phyloP scores from a whole-genome alignment of 768 basidiomycete species.

The Suillus spraguei region DNA sequence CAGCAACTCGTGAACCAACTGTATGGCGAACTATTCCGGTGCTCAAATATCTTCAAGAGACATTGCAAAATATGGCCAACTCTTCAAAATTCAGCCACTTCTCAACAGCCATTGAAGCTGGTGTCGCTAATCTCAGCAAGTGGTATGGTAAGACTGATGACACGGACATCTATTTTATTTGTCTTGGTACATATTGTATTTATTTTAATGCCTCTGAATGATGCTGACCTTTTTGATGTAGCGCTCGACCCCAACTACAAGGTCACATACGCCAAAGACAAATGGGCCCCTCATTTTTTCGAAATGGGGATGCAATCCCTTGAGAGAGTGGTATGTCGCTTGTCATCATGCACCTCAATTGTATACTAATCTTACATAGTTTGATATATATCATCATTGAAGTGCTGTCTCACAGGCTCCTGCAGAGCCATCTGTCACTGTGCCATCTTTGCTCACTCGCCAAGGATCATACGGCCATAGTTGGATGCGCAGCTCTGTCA shows the following conservation, averaged over 20 bases:
- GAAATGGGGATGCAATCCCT: neutral
- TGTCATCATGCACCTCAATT: neutral
- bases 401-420: too few relatives aligned
- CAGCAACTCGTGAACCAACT: too few relatives aligned
- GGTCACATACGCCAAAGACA: neutral
- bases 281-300: neutral
- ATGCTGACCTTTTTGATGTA: neutral
- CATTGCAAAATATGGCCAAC: too few relatives aligned
- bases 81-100: too few relatives aligned
- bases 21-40: too few relatives aligned
- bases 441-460: too few relatives aligned
- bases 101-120: neutral
- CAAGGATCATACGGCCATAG: too few relatives aligned
- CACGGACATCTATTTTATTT: neutral
- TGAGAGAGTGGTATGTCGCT: neutral
- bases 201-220: neutral
- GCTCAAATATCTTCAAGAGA: too few relatives aligned
- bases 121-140: constrained; percentile 7
- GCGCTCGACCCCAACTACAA: neutral
- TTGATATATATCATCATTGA: too few relatives aligned
- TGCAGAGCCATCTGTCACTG: too few relatives aligned
- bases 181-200: neutral
- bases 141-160: neutral
- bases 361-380: too few relatives aligned
- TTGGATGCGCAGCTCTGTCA: too few relatives aligned